These are phyloP conservation scores for Tolypocladium amazonense DNA, from an alignment of 2,329 filamentous ascomycete species.

Conservation along the genomic window DNA sequence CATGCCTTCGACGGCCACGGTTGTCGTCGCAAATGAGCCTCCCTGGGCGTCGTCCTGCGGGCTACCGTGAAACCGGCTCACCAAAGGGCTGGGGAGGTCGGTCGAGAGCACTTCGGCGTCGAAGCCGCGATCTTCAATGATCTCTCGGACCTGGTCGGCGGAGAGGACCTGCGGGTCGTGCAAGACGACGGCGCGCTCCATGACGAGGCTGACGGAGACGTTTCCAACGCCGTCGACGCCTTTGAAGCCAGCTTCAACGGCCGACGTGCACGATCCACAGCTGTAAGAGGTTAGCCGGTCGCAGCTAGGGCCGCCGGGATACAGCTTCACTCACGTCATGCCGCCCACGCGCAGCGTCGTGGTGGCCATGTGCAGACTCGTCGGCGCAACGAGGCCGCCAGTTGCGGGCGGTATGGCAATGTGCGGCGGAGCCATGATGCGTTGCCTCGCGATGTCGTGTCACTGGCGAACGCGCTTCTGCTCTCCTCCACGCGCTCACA, in stretches of 20 bases:
- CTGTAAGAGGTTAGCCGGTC: slow-evolving; percentile 37
- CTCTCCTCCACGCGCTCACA: not conserved
- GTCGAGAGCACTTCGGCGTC: slow-evolving; percentile 83
- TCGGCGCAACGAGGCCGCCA: slow-evolving; percentile 11
- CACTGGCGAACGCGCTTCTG: not conserved
- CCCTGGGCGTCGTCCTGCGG: slow-evolving; percentile 25
- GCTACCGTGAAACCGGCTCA: slow-evolving; percentile 24
- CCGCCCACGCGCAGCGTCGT: slow-evolving; percentile 87
- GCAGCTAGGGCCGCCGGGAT: not conserved
- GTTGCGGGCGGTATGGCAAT: slow-evolving; percentile 32
- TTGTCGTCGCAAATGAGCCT: slow-evolving; percentile 51
- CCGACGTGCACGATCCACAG: slow-evolving; percentile 89
- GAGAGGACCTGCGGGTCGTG: slow-evolving; percentile 70
- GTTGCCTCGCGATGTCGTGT: not conserved
- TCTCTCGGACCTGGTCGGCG: slow-evolving; percentile 67
- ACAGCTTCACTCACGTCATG: slow-evolving; percentile 52
- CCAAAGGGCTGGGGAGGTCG: slow-evolving; percentile 51
- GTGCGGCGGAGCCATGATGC: slow-evolving; percentile 38
- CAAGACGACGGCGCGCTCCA: slow-evolving; percentile 90
- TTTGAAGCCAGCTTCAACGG: slow-evolving; percentile 88
- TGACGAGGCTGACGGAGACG: slow-evolving; percentile 86
- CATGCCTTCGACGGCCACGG: slow-evolving; percentile 75
- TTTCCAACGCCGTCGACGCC: slow-evolving; percentile 69
- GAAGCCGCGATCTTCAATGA: slow-evolving; percentile 86
- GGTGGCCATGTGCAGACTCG: slow-evolving; percentile 62